Percentiles rank a stretch among this genome's conserved stretches.
Conservation (phyloP, 805 yeast genomes). For the Debaryomyces tyrocola region DNA sequence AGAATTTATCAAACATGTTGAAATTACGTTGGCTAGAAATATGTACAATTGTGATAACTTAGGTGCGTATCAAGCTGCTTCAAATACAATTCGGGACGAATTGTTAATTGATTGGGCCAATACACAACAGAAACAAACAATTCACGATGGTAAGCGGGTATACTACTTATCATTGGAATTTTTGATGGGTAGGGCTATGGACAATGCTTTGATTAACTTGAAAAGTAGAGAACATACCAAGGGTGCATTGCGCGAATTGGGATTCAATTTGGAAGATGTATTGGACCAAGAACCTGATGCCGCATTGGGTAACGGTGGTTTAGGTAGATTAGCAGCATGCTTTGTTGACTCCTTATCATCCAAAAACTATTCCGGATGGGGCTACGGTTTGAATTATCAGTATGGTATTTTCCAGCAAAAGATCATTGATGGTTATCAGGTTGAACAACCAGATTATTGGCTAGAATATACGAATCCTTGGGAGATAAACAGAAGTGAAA, state of each 20-base stretch:
- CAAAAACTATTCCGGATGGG: constrained; percentile 92
- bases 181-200: constrained; percentile 93
- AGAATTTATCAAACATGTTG: constrained; percentile 80
- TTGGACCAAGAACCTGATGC: constrained; percentile 90
- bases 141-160: constrained; percentile 79
- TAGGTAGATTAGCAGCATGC: constrained; percentile 93
- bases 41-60: constrained; percentile 88
- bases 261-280: constrained; percentile 85
- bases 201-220: constrained; percentile 86
- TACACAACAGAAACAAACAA: constrained; percentile 87
- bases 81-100: constrained; percentile 75
- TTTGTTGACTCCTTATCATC: constrained; percentile 86
- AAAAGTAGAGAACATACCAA: constrained; percentile 61
- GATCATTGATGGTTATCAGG: constrained; percentile 89
- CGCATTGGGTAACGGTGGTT: constrained; percentile 92
- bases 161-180: constrained; percentile 87
- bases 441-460: constrained; percentile 95
- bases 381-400: constrained; percentile 89
- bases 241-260: constrained; percentile 57
- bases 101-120: constrained; percentile 86
- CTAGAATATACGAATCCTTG: constrained; percentile 85
- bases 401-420: constrained; percentile 92
- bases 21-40: constrained; percentile 87
- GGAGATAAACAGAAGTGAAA: constrained; percentile 87
- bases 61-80: constrained; percentile 91